phyloP scores from a whole-genome alignment of 2,329 filamentous ascomycete species.

The Pseudogymnoascus sp. region DNA sequence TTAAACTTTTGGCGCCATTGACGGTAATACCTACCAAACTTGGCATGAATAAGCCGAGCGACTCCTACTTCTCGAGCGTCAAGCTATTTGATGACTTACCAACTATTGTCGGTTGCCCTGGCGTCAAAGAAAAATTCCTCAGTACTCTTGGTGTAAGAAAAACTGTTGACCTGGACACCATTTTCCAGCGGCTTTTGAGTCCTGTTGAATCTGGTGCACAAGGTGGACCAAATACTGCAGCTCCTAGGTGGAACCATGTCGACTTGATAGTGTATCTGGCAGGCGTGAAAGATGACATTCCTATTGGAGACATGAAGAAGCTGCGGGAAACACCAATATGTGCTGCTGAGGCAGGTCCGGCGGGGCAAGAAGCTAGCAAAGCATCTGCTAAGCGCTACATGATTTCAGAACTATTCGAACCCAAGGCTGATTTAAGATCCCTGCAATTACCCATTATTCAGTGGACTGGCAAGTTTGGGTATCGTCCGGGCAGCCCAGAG shows the following conservation, averaged over 20 bases:
- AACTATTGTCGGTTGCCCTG: conserved; percentile 65
- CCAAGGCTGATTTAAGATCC: conserved; percentile 60
- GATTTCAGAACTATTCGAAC: conserved; percentile 75
- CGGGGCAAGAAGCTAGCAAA: conserved; percentile 46
- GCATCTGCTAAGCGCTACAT: conserved; percentile 54
- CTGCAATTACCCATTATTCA: conserved; percentile 70
- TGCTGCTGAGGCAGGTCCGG: conserved; percentile 61
- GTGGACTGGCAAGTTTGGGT: conserved; percentile 66
- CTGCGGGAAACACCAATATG: conserved; percentile 74
- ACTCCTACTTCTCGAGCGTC: conserved; percentile 90
- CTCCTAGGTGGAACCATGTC: conserved; percentile 77
- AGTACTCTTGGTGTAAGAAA: conserved; percentile 81
- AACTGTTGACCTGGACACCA: conserved; percentile 87
- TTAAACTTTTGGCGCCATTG: conserved; percentile 56
- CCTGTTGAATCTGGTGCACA: conserved; percentile 43
- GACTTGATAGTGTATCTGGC: conserved; percentile 92
- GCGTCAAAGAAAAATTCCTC: conserved; percentile 87
- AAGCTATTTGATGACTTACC: conserved; percentile 93
- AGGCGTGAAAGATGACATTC: conserved; percentile 85
- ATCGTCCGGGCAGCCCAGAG: conserved; percentile 59
- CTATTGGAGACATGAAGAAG: conserved; percentile 69
- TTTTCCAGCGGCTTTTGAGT: conserved; percentile 77
- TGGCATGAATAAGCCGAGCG: conserved; percentile 77
- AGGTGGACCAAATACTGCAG: conserved; percentile 35
- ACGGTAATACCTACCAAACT: conserved; percentile 82